phyloP scores from a whole-genome alignment of 306 rosid species.

The Prunus kanzakura region DNA sequence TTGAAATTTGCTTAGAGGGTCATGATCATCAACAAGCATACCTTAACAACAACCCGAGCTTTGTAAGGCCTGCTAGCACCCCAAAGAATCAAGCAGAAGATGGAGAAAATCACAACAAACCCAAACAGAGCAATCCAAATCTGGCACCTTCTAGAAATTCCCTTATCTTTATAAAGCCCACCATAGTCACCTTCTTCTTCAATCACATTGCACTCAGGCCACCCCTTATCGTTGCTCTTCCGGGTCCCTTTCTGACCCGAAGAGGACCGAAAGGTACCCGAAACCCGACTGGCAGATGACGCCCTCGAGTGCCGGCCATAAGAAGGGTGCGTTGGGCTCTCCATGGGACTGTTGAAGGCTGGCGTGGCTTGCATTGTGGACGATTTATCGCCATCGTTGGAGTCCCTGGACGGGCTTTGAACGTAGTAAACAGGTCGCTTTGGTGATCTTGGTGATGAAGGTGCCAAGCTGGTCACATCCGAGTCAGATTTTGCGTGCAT shows the following conservation, averaged over 20 bases:
- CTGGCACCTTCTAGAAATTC: constrained; percentile 52
- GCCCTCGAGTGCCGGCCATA: constrained; percentile 60
- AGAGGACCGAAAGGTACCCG: constrained; percentile 47
- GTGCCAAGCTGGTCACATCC: constrained; percentile 61
- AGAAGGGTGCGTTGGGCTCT: constrained; percentile 72
- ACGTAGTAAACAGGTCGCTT: constrained; percentile 64
- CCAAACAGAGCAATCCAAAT: constrained; percentile 48
- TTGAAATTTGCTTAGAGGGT: not conserved
- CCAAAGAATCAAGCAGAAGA: constrained; percentile 73
- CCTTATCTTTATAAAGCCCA: constrained; percentile 27
- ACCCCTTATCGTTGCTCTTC: constrained; percentile 48
- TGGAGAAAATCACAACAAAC: constrained; percentile 42
- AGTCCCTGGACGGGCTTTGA: constrained; percentile 75
- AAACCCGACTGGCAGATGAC: constrained; percentile 67
- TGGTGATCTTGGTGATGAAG: constrained; percentile 65
- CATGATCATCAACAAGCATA: not conserved
- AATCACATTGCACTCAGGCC: constrained; percentile 66
- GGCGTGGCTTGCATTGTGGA: constrained; percentile 53
- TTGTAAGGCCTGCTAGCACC: constrained; percentile 63
- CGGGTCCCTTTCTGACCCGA: constrained; percentile 31
- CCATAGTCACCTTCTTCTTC: constrained; percentile 62
- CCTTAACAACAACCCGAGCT: constrained; percentile 58
- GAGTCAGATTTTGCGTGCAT: constrained; percentile 77
- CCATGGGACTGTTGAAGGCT: constrained; percentile 52
- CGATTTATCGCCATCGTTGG: constrained; percentile 77